phyloP scores from a whole-genome alignment of 208 protist species.

The Crithidia expoeki region DNA sequence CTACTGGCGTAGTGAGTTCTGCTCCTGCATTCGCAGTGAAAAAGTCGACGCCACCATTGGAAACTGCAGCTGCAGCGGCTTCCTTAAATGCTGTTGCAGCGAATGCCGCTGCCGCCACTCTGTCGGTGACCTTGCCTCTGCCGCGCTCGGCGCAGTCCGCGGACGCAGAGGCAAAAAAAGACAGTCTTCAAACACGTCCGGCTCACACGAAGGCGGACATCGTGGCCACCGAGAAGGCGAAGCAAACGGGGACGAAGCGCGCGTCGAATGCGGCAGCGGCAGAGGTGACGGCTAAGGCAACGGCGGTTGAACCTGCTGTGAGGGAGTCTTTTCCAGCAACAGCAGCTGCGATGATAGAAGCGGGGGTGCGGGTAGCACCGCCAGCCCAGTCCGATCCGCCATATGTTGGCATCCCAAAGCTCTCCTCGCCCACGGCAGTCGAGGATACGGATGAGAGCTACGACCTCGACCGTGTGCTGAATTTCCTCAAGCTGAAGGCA shows the following conservation, averaged over 20 bases:
- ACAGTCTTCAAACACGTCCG: background rate
- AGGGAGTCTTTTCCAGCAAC: background rate
- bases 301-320: background rate
- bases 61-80: background rate
- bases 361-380: background rate
- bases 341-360: background rate
- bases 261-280: background rate
- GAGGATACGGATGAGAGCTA: slow-evolving; percentile 30
- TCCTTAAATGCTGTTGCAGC: background rate
- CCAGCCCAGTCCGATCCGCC: no score
- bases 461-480: slow-evolving; percentile 30
- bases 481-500: slow-evolving; percentile 26
- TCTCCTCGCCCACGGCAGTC: background rate
- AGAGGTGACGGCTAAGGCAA: background rate
- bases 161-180: background rate
- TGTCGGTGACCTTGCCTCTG: background rate
- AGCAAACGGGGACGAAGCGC: background rate
- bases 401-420: background rate
- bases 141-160: slow-evolving; percentile 10
- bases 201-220: background rate
- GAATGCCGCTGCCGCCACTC: no score
- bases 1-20: no score
- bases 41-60: no score
- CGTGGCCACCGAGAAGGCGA: background rate
- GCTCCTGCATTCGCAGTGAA: no score